Conservation (phyloP, 805 yeast genomes). For the Kazachstania africana region DNA sequence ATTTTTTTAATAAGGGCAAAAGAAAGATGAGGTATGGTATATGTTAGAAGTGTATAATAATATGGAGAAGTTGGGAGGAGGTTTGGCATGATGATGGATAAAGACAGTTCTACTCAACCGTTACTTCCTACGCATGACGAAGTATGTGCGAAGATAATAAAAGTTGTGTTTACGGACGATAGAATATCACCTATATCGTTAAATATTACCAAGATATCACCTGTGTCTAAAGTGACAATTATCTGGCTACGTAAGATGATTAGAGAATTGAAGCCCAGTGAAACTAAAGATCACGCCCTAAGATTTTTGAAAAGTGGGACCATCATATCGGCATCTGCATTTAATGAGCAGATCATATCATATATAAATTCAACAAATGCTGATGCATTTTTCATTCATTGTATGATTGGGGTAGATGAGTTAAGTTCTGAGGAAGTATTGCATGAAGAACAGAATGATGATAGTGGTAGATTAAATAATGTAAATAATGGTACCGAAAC, state of each 20-base stretch:
- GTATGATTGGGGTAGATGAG: slow-evolving; percentile 52
- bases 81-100: neutral
- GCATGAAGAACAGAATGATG: slow-evolving; percentile 47
- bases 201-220: neutral
- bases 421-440: slow-evolving; percentile 34
- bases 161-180: slow-evolving; percentile 22
- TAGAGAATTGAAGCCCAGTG: slow-evolving; percentile 13
- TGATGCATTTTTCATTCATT: slow-evolving; percentile 52
- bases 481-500: slow-evolving; percentile 18
- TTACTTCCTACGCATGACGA: slow-evolving; percentile 12
- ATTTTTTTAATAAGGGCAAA: too few species aligned
- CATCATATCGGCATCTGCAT: slow-evolving; percentile 6
- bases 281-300: slow-evolving; percentile 12
- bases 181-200: slow-evolving; percentile 14
- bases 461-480: slow-evolving; percentile 6
- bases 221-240: slow-evolving; percentile 8
- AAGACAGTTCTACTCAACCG: slow-evolving; percentile 4
- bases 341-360: neutral
- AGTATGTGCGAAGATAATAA: slow-evolving; percentile 7
- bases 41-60: too few species aligned
- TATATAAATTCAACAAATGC: neutral
- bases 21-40: too few species aligned
- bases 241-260: slow-evolving; percentile 22
- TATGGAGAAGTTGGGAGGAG: neutral
- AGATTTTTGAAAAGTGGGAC: slow-evolving; percentile 22